phyloP scores from a whole-genome alignment of 164 flowering plant genomes.

The Vitis rupestris region DNA sequence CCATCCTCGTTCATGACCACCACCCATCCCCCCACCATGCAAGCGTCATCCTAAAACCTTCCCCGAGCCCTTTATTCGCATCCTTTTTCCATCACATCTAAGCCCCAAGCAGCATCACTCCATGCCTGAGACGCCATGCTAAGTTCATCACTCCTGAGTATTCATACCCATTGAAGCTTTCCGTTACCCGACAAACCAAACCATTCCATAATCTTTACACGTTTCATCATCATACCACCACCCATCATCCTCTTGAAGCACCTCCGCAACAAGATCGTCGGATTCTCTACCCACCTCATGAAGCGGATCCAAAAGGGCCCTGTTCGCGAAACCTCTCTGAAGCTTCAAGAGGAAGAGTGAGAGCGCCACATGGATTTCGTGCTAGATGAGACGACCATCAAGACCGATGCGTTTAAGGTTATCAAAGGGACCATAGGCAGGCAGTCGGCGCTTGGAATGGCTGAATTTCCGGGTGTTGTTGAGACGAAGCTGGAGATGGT shows the following conservation, averaged over 20 bases:
- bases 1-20: too few species aligned
- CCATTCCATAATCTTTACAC: too few species aligned
- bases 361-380: conserved; percentile 83
- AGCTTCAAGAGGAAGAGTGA: conserved; percentile 77
- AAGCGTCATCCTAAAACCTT: too few species aligned
- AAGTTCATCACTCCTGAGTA: too few species aligned
- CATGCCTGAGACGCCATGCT: too few species aligned
- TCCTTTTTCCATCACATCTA: too few species aligned
- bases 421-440: conserved; percentile 73
- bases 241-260: conserved; percentile 70
- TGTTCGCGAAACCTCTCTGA: conserved; percentile 69
- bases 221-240: too few species aligned
- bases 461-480: conserved; percentile 59
- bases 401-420: conserved; percentile 51
- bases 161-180: too few species aligned
- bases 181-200: too few species aligned
- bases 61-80: too few species aligned
- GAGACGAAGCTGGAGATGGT: conserved; percentile 31
- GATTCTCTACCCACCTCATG: conserved; percentile 76
- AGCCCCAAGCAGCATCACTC: too few species aligned
- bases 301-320: conserved; percentile 75
- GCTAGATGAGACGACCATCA: conserved; percentile 70
- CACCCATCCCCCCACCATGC: too few species aligned
- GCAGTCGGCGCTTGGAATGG: conserved; percentile 69
- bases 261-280: conserved; percentile 79